A percentile compares a stretch with the other conserved stretches of the same genome.
Evolutionary conservation across 2,329 filamentous ascomycete species (phyloP).

Genomic region (Tympanopsis confertula): DNA sequence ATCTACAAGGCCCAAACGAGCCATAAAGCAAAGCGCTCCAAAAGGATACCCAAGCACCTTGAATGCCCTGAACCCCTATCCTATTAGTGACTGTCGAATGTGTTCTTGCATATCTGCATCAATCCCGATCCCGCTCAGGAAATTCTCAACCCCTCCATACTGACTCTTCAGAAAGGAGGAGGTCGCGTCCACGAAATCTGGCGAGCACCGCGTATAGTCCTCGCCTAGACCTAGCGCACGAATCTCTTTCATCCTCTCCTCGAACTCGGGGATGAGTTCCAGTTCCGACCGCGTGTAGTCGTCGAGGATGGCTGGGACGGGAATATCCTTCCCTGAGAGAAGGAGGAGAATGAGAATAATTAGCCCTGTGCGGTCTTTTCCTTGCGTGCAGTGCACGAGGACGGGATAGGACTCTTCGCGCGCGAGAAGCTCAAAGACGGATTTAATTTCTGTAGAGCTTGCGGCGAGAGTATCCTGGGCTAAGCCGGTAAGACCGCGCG

Average conservation of each 20-base stretch:
- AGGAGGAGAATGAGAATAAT: conserved; percentile 39
- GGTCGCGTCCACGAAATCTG: conserved; percentile 34
- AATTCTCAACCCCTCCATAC: conserved; percentile 39
- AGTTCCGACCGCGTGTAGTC: conserved; percentile 43
- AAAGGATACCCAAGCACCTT: too few relatives aligned
- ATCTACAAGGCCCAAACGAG: too few relatives aligned
- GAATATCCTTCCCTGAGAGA: conserved; percentile 18
- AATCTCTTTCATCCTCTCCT: conserved; percentile 43
- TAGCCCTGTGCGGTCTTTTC: conserved; percentile 52
- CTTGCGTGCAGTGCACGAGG: conserved; percentile 51
- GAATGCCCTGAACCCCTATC: too few relatives aligned
- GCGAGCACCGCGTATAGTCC: conserved; percentile 39
- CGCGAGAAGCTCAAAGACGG: conserved; percentile 3
- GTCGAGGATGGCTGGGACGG: conserved; percentile 25
- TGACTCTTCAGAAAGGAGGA: conserved; percentile 28
- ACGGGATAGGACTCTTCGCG: conserved; percentile 31
- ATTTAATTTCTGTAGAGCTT: conserved; percentile 30
- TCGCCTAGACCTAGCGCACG: conserved; percentile 40
- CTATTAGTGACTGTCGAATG: neutral
- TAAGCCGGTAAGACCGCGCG: conserved; percentile 41
- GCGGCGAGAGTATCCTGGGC: conserved; percentile 40
- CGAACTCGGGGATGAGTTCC: conserved; percentile 34
- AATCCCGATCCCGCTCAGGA: conserved; percentile 35
- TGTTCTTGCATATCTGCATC: neutral
- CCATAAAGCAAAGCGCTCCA: too few relatives aligned